phyloP scores from a whole-genome alignment of 2,329 filamentous ascomycete genomes.

The Pyricularia sp. region DNA sequence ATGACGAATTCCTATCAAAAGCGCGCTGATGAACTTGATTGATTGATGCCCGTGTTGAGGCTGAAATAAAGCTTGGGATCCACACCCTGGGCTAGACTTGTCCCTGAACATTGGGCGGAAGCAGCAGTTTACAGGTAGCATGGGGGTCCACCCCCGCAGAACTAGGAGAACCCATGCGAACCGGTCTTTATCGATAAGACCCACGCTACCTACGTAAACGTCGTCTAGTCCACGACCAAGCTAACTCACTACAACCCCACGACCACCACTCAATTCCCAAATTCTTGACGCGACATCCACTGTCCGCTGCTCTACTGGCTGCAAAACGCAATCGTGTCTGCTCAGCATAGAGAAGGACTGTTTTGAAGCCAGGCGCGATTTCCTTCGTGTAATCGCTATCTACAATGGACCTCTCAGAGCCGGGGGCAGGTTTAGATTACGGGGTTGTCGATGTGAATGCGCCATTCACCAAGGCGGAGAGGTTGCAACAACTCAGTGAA shows the following conservation, averaged over 20 bases:
- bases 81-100: neutral
- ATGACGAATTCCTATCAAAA: neutral
- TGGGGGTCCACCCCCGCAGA: neutral
- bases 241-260: neutral
- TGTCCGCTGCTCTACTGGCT: neutral
- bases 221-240: neutral
- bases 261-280: neutral
- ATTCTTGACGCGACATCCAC: neutral
- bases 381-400: neutral
- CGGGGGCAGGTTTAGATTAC: constrained; percentile 5
- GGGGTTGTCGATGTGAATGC: constrained; percentile 19
- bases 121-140: neutral
- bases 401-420: constrained; percentile 1
- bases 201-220: neutral
- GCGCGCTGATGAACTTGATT: neutral
- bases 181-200: neutral
- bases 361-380: neutral
- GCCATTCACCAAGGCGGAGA: constrained; percentile 61
- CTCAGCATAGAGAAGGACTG: neutral
- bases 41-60: neutral
- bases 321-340: neutral
- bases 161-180: neutral
- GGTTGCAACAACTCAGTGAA: constrained; percentile 65
- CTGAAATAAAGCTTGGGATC: neutral
- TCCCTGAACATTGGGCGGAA: neutral